Percentiles rank a stretch among this genome's conserved stretches.
These are phyloP conservation scores for Trichophyton equinum DNA, from an alignment of 2,329 filamentous ascomycete genomes.

Conservation along the genomic window DNA sequence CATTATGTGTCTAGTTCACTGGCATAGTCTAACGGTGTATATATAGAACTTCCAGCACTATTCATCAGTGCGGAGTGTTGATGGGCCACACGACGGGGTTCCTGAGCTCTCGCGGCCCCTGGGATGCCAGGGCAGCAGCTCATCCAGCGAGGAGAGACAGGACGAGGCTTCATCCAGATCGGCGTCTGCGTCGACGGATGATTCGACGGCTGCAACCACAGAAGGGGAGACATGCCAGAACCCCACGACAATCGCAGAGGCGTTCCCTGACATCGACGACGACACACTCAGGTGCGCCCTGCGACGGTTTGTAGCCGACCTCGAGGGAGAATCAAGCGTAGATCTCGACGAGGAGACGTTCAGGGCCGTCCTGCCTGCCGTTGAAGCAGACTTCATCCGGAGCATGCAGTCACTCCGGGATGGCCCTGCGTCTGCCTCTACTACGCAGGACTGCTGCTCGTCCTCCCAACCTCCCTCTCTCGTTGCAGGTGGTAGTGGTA, in stretches of 20 bases:
- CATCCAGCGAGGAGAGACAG: background rate
- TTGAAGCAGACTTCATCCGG: slow-evolving; percentile 41
- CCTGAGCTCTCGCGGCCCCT: slow-evolving; percentile 32
- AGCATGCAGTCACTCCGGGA: slow-evolving; percentile 43
- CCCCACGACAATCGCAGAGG: slow-evolving; percentile 37
- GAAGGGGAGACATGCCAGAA: slow-evolving; percentile 22
- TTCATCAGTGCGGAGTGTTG: slow-evolving; percentile 50
- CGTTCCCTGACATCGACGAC: slow-evolving; percentile 39
- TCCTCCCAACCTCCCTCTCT: slow-evolving; percentile 8
- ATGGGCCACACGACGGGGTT: slow-evolving; percentile 46
- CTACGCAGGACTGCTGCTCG: slow-evolving; percentile 6
- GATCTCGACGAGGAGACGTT: slow-evolving; percentile 27
- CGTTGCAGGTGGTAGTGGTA: background rate
- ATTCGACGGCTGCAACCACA: background rate
- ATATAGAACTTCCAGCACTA: slow-evolving; percentile 51
- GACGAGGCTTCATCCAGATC: background rate
- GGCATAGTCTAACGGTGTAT: slow-evolving; percentile 9
- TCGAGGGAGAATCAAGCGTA: background rate
- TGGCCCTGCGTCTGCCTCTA: slow-evolving; percentile 13
- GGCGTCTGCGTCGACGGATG: background rate
- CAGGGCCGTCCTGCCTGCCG: slow-evolving; percentile 40
- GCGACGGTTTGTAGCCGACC: slow-evolving; percentile 40
- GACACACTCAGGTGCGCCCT: slow-evolving; percentile 41
- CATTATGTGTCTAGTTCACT: background rate
- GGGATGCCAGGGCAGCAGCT: background rate